Base-by-base conservation (phyloP, 2,329 filamentous ascomycete genomes). In the Cadophora sp. region DNA sequence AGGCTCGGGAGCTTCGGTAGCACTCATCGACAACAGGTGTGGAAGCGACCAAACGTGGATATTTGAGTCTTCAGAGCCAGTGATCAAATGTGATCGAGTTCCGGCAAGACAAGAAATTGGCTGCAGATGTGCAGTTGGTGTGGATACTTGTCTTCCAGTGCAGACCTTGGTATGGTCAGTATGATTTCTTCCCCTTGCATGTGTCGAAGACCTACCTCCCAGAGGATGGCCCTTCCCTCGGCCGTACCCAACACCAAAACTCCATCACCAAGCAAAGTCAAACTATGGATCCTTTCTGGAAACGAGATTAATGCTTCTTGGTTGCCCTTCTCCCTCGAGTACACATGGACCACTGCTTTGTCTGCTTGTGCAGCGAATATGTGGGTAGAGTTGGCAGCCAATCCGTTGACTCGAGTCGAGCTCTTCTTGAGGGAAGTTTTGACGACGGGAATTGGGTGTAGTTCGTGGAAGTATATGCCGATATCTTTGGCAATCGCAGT, bases 271-370 rank as follows among this genome's bases (percentile, higher is more conserved):
- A 89, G 88, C 65, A 97, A 84, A 26, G 89, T 86, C 75, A 97
- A 82, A 79, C 92, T 94, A 72, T 89, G 90, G 76, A 99, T 93
- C 75, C 90, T 88, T 80, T 98, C 95, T 0, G 92, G 90, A 75
- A 99, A 97, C 0, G 94, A 91, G 24, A 98, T 89, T 22, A 93
- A 87, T 7, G 93, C 92, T 81, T 98, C 95, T 77, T 97, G 94
- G 74, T 92, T 96, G 31, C 92, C 92, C 71, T 92, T 92, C 68
- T 89, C 85, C 65, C 94, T 87, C 67, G 88, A 94, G 81, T 98
- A 99, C 65, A 99, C 93, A 80, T 98, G 93, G 1, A 99, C 87
- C 51, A 97, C 92, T 0, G 94, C 93, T 80, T 97, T 98, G 72
- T 94, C 94, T 61, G 91, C 86, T 79, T 99, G 96, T 4, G 93